These are phyloP conservation scores for Prunus armeniaca DNA, from an alignment of 306 rosid species.

Conservation along the genomic window DNA sequence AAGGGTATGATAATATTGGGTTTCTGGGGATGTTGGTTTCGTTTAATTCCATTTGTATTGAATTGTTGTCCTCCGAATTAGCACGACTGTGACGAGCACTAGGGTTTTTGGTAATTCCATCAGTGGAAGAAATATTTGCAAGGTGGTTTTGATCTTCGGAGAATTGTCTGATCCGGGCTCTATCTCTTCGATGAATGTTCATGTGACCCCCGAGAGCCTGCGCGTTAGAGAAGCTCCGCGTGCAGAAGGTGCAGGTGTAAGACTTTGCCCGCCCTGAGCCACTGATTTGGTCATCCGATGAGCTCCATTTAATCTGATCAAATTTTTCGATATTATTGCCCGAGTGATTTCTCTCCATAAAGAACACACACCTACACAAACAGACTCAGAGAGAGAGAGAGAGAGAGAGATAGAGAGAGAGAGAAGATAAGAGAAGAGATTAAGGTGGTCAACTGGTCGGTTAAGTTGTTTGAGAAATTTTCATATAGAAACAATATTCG, in stretches of 20 bases:
- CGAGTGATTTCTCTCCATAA: not conserved
- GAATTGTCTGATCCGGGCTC: slow-evolving; percentile 59
- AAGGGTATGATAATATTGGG: not conserved
- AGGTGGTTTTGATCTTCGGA: slow-evolving; percentile 39
- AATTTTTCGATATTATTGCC: slow-evolving; percentile 17
- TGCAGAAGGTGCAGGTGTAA: slow-evolving; percentile 61
- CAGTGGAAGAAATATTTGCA: slow-evolving; percentile 19
- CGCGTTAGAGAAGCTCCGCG: slow-evolving; percentile 69
- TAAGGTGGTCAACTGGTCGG: slow-evolving; percentile 1
- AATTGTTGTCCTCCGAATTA: not conserved
- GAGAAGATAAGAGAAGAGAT: no score
- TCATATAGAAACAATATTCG: not conserved
- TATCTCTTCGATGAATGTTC: slow-evolving; percentile 75
- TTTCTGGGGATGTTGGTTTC: not conserved
- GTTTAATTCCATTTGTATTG: slow-evolving; percentile 7
- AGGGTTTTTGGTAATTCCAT: slow-evolving; percentile 20
- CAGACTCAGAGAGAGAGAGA: no score
- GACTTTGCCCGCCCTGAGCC: slow-evolving; percentile 34
- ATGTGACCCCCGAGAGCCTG: slow-evolving; percentile 88
- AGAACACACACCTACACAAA: not conserved
- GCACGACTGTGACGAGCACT: slow-evolving; percentile 1
- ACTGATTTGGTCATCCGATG: slow-evolving; percentile 33
- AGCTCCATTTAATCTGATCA: slow-evolving; percentile 35
- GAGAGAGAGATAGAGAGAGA: no score
- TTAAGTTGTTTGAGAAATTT: not conserved